phyloP scores from a whole-genome alignment of 306 rosid species.

The Malus sieversii region DNA sequence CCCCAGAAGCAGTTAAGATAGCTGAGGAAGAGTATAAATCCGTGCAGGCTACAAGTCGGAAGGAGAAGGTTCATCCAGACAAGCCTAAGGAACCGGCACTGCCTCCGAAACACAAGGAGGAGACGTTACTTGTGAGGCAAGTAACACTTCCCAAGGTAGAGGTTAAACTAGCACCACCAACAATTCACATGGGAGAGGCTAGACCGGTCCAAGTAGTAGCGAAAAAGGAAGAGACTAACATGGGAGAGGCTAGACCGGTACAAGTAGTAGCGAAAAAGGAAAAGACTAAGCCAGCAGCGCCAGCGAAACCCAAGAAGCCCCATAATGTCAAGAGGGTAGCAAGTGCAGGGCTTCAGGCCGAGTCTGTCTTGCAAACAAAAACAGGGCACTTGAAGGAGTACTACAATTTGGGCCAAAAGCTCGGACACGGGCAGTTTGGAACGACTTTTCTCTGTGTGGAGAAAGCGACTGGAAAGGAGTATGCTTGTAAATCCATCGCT shows the following conservation, averaged over 20 bases:
- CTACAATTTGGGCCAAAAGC: constrained; percentile 55
- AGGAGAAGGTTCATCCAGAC: constrained; percentile 6
- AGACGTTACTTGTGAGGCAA: background rate
- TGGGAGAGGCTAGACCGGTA: background rate
- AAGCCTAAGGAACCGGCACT: background rate
- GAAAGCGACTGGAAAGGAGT: constrained; percentile 56
- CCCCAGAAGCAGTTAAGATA: constrained; percentile 50
- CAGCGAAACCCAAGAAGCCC: constrained; percentile 30
- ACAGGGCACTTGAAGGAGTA: constrained; percentile 56
- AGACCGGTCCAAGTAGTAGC: background rate
- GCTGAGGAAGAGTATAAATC: constrained; percentile 26
- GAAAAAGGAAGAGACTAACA: constrained; percentile 3
- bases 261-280: background rate
- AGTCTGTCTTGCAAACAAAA: constrained; percentile 55
- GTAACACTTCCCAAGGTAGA: background rate
- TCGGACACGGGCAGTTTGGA: constrained; percentile 84
- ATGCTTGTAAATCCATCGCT: constrained; percentile 80
- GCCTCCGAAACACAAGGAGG: background rate
- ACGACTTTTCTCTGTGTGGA: constrained; percentile 70
- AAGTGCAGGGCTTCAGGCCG: constrained; percentile 59
- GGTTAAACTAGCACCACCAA: background rate
- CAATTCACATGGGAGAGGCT: background rate
- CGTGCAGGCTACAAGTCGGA: background rate
- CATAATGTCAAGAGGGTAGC: constrained; percentile 37
- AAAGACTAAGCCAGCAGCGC: constrained; percentile 1